phyloP scores from a whole-genome alignment of 2,329 filamentous ascomycete genomes.

The Neoscytalidium dimidiatum region DNA sequence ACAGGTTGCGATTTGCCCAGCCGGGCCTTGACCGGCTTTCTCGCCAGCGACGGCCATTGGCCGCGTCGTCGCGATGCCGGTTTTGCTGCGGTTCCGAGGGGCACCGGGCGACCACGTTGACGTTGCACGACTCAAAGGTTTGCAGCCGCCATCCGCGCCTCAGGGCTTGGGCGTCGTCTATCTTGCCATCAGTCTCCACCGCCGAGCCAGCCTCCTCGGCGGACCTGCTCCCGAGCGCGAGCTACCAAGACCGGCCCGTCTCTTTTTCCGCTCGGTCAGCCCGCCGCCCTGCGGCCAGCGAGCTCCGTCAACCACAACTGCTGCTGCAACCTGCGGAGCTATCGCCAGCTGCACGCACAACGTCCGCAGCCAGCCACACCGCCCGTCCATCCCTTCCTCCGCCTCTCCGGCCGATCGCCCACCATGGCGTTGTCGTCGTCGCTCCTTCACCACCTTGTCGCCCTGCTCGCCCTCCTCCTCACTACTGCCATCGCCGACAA shows the following conservation, averaged over 20 bases:
- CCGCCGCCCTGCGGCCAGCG: not conserved
- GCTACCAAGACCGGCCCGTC: not conserved
- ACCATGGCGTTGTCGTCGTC: slow-evolving; percentile 38
- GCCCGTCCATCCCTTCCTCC: no score
- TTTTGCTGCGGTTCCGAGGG: not conserved
- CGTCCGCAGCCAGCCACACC: not conserved
- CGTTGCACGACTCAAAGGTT: slow-evolving; percentile 6
- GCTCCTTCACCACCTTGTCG: slow-evolving; percentile 23
- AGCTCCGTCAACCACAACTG: not conserved
- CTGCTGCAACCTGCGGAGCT: not conserved
- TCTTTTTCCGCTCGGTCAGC: not conserved
- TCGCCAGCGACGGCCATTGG: slow-evolving; percentile 3
- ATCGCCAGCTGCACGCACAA: not conserved
- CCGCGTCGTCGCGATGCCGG: not conserved
- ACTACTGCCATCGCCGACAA: slow-evolving; percentile 44
- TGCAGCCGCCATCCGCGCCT: slow-evolving; percentile 1
- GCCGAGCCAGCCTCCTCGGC: not conserved
- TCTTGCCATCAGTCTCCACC: not conserved
- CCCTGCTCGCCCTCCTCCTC: slow-evolving; percentile 42
- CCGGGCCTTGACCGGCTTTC: not conserved
- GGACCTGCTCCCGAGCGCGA: not conserved
- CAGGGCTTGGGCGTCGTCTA: not conserved
- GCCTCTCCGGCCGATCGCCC: slow-evolving; percentile 7
- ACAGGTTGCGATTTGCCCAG: slow-evolving; percentile 10
- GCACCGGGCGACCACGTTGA: slow-evolving; percentile 16